A percentile compares a stretch with the other conserved stretches of the same genome.
These are phyloP conservation scores for Saccharomycopsis fermentans DNA, from an alignment of 805 yeast species.

Conservation along the genomic window DNA sequence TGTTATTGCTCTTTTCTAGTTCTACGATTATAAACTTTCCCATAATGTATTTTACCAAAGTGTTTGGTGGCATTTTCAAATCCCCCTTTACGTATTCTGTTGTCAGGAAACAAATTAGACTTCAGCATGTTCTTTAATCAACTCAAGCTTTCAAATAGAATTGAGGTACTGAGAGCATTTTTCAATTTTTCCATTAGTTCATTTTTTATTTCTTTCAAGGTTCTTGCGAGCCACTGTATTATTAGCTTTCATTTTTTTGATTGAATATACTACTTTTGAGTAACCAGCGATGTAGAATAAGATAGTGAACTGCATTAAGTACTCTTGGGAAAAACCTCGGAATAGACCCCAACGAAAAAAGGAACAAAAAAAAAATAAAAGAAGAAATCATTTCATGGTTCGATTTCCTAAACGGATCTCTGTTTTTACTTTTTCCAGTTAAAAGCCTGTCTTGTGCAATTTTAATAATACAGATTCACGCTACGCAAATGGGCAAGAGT, in stretches of 20 bases:
- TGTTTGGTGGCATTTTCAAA: background rate
- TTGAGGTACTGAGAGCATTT: background rate
- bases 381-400: no score
- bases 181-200: background rate
- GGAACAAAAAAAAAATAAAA: no score
- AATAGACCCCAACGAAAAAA: no score
- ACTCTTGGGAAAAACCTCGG: no score
- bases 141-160: background rate
- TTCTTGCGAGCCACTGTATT: background rate
- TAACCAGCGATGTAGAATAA: no score
- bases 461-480: no score
- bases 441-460: no score
- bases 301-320: no score
- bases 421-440: no score
- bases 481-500: no score
- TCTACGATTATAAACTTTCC: background rate
- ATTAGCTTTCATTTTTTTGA: background rate
- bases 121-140: background rate
- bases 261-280: background rate
- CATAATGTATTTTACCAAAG: background rate
- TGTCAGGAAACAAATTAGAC: background rate
- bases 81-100: background rate
- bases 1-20: background rate
- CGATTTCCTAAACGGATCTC: no score
- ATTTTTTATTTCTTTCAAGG: background rate